Conservation (phyloP, 2,329 filamentous ascomycete species). For the Ascochyta rabiei region DNA sequence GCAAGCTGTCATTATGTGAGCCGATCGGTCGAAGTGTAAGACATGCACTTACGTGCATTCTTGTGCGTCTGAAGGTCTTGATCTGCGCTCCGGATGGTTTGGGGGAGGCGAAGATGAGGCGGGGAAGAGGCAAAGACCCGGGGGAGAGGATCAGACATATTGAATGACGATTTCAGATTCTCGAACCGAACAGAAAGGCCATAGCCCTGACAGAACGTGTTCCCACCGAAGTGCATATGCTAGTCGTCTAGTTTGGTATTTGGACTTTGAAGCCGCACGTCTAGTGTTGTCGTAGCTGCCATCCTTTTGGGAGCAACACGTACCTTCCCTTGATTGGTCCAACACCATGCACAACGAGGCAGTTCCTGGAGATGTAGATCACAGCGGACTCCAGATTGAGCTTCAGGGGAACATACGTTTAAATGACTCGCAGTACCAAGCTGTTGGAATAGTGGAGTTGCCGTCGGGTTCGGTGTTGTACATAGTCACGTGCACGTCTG, state of each 20-base stretch:
- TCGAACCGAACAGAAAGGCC: slow-evolving; percentile 6
- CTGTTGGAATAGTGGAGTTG: slow-evolving; percentile 11
- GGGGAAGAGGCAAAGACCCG: slow-evolving; percentile 11
- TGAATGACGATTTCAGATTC: slow-evolving; percentile 13
- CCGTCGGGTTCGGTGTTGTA: background rate
- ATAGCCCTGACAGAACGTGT: slow-evolving; percentile 15
- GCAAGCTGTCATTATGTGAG: slow-evolving; percentile 23
- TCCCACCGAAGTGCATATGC: slow-evolving; percentile 1
- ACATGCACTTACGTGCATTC: slow-evolving; percentile 5
- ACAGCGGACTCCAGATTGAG: background rate
- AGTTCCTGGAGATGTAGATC: slow-evolving; percentile 5
- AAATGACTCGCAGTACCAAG: slow-evolving; percentile 13
- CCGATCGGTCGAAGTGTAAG: background rate
- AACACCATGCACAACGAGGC: slow-evolving; percentile 20
- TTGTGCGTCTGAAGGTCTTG: background rate
- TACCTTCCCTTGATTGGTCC: slow-evolving; percentile 38
- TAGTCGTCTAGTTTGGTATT: background rate
- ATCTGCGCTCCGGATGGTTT: background rate
- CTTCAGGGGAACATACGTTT: slow-evolving; percentile 8
- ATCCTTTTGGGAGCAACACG: slow-evolving; percentile 31
- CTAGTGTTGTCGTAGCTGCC: slow-evolving; percentile 31
- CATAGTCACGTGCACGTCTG: slow-evolving; percentile 1
- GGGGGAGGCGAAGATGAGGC: slow-evolving; percentile 1
- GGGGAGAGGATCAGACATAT: slow-evolving; percentile 15
- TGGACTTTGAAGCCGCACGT: slow-evolving; percentile 11